Conservation (phyloP, 106 monocot genomes). For the Dendrobium nobile region DNA sequence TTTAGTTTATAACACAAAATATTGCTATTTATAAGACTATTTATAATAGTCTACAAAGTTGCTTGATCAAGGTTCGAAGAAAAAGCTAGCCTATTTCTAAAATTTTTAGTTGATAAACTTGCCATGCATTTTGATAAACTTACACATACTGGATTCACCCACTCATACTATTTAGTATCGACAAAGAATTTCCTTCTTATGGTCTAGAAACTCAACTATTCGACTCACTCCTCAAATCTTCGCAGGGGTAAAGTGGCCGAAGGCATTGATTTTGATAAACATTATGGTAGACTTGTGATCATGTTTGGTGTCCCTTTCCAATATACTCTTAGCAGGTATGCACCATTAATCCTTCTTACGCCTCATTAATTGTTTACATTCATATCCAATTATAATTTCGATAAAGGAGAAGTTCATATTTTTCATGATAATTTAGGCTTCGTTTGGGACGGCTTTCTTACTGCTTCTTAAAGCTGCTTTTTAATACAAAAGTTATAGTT, state of each 20-base stretch:
- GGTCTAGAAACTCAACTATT: background rate
- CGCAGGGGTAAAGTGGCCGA: conserved; percentile 97
- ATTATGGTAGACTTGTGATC: conserved; percentile 99
- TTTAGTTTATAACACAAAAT: background rate
- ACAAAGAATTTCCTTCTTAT: background rate
- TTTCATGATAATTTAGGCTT: background rate
- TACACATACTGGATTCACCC: background rate
- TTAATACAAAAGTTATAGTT: too few relatives aligned
- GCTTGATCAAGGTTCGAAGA: background rate
- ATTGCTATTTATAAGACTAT: background rate
- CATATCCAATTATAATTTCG: background rate
- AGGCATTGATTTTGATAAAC: conserved; percentile 99
- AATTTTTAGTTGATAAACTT: background rate
- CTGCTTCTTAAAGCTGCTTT: too few relatives aligned
- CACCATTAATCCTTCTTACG: background rate
- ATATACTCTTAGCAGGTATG: conserved; percentile 93
- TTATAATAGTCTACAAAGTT: conserved; percentile 1
- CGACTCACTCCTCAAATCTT: background rate
- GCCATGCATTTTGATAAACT: background rate
- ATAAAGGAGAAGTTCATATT: background rate
- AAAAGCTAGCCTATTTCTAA: background rate
- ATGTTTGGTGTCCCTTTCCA: conserved; percentile 99
- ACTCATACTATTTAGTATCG: background rate
- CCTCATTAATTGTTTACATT: background rate
- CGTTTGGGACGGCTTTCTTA: too few relatives aligned